Base-by-base conservation (phyloP, 805 yeast species). In the Candida sanyiensis region DNA sequence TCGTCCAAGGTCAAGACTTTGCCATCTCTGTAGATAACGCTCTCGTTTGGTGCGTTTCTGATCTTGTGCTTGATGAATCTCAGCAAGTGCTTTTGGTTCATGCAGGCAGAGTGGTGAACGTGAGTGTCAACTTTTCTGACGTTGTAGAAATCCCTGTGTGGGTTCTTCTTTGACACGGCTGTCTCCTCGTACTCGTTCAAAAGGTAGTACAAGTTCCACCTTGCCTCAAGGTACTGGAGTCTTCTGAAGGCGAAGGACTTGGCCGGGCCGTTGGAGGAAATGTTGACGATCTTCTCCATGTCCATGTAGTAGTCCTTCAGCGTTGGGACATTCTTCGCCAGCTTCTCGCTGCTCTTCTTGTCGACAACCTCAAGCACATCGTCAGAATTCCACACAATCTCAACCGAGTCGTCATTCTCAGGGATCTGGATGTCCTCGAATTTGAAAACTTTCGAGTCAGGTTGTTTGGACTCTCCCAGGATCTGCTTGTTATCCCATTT, bases 31-130 rank as follows among this genome's bases (percentile, higher is more conserved):
- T 74, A 81, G 35, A 94, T 93, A 11, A 93, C 99, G 45, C 83
- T 81, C 58, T 94, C 96, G 49, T 86, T 74, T 3, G 95, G 89
- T 33, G 69, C 66, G 43, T 86, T 84, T 65, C 90, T 87, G 63
- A 93, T 79, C 65, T 93, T 93, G 59, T 88, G 86, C 63, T 93
- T 93, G 61, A 93, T 93, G 61, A 86, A 93, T 53, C 99, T 80
- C 48, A 93, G 69, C 52, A 93, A 67, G 65, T 93, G 99, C 63
- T 93, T 93, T 64, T 93, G 98, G 56, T 94, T 94, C 97, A 94
- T 94, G 62, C 97, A 89, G 9, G 99, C 99, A 8, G 96, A 85
- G 60, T 94, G 98, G 60, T 93, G 99, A 52, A 93, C 96, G 70
- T 93, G 99, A 15, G 97, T 93, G 58, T 90, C 98, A 27, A 93